Conservation (phyloP, 139 green algal genomes). For the Chlamydomonas sphaeroides region DNA sequence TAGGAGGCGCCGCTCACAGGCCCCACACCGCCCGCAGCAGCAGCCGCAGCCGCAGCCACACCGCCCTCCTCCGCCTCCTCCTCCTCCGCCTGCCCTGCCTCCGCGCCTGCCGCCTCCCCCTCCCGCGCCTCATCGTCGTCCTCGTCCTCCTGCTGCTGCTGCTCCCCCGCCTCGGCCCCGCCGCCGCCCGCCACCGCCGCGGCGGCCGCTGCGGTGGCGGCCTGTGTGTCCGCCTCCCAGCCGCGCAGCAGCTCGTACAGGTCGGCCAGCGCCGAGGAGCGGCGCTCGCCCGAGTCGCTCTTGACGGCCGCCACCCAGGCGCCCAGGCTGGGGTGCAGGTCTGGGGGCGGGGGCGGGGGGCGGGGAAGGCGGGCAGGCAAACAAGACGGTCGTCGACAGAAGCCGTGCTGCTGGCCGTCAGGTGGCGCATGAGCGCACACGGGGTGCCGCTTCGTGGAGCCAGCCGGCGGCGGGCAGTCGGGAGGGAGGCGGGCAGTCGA, state of each 20-base stretch:
- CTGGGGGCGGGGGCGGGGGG: too few species aligned
- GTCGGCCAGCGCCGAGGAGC: slow-evolving; percentile 24
- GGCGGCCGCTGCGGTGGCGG: too few species aligned
- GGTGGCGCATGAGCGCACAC: too few species aligned
- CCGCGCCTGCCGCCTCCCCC: not conserved
- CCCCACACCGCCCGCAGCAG: too few species aligned
- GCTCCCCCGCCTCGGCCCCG: too few species aligned
- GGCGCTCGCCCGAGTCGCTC: slow-evolving; percentile 34
- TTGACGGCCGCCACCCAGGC: slow-evolving; percentile 31
- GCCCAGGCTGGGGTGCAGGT: slow-evolving; percentile 27
- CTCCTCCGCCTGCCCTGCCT: not conserved
- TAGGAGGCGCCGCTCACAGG: not conserved
- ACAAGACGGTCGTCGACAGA: too few species aligned
- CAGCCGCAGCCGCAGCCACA: not conserved
- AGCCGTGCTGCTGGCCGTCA: too few species aligned
- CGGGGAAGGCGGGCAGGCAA: too few species aligned
- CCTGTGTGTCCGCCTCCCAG: too few species aligned
- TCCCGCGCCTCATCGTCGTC: not conserved
- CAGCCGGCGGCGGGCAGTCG: too few species aligned
- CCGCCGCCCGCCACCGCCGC: not conserved
- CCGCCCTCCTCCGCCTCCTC: not conserved
- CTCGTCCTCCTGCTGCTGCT: too few species aligned
- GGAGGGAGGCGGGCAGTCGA: not conserved
- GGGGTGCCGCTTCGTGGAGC: too few species aligned
- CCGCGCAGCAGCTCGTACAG: slow-evolving; percentile 46